Evolutionary conservation across 2,329 filamentous ascomycete species (phyloP).

Genomic region (Monosporascus sp.): DNA sequence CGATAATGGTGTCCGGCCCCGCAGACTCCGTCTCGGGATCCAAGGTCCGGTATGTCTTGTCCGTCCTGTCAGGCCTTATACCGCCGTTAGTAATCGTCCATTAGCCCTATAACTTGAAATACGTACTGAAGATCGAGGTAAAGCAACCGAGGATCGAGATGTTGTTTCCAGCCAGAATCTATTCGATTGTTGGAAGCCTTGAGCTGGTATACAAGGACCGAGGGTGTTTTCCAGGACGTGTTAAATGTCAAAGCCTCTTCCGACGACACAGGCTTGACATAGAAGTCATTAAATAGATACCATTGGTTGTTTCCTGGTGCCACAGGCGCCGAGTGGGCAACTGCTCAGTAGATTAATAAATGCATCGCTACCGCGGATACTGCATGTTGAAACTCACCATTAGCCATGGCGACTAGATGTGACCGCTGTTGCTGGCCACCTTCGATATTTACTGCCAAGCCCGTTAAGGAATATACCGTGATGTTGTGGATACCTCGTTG

Average conservation of each 20-base stretch:
- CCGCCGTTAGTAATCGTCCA: conserved; percentile 15
- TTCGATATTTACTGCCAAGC: conserved; percentile 85
- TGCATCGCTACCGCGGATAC: background rate
- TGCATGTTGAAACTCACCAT: conserved; percentile 50
- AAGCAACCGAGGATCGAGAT: conserved; percentile 77
- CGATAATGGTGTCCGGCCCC: conserved; percentile 68
- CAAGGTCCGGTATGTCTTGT: conserved; percentile 56
- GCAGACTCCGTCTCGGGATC: conserved; percentile 58
- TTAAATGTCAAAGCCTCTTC: conserved; percentile 89
- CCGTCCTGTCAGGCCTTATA: conserved; percentile 36
- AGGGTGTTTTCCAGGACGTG: conserved; percentile 86
- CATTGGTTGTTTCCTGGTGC: conserved; percentile 64
- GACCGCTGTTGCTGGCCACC: conserved; percentile 79
- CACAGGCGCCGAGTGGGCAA: conserved; percentile 59
- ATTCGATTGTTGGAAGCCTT: conserved; percentile 77
- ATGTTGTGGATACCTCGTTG: conserved; percentile 76
- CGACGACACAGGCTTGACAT: conserved; percentile 73
- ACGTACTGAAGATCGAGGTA: conserved; percentile 63
- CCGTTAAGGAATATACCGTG: conserved; percentile 84
- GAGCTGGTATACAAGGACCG: conserved; percentile 79
- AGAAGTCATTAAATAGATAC: conserved; percentile 97
- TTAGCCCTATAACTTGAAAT: background rate
- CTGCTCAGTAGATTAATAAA: conserved; percentile 30
- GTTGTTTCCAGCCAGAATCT: conserved; percentile 80
- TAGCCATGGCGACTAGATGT: conserved; percentile 86